Conservation (phyloP, 2,329 filamentous ascomycete species). For the Thielaviopsis musarum region DNA sequence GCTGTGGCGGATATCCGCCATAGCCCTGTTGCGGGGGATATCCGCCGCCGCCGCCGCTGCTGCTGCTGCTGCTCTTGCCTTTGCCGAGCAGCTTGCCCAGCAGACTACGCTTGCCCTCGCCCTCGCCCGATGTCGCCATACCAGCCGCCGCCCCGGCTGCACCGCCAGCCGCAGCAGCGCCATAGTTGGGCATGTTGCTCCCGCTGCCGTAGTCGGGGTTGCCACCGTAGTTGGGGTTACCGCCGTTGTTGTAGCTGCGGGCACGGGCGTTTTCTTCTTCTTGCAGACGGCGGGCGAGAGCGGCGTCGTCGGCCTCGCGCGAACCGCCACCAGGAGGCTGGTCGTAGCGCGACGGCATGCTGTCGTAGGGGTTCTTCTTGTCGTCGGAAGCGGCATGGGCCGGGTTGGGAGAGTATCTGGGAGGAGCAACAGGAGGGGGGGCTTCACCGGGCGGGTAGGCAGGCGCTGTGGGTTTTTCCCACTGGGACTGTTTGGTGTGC, state of each 20-base stretch:
- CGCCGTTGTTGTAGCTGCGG: constrained; percentile 29
- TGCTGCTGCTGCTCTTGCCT: constrained; percentile 22
- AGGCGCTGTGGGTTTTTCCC: constrained; percentile 64
- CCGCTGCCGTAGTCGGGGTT: constrained; percentile 1
- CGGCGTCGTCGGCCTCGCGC: constrained; percentile 57
- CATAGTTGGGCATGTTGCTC: constrained; percentile 1
- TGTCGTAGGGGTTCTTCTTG: constrained; percentile 57
- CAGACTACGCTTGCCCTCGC: constrained; percentile 27
- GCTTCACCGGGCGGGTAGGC: constrained; percentile 33
- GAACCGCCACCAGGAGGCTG: constrained; percentile 18
- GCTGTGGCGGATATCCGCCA: constrained; percentile 17
- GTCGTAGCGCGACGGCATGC: constrained; percentile 17
- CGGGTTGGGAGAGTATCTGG: constrained; percentile 40
- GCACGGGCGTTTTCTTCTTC: constrained; percentile 56
- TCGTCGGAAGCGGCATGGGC: constrained; percentile 28
- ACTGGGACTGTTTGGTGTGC: constrained; percentile 76
- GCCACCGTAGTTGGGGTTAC: background rate
- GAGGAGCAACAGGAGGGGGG: constrained; percentile 42
- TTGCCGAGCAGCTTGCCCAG: constrained; percentile 37
- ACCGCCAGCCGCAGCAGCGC: background rate
- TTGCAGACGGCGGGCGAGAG: constrained; percentile 60
- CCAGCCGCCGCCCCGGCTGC: constrained; percentile 7
- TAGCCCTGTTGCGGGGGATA: constrained; percentile 15
- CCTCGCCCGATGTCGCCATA: constrained; percentile 14
- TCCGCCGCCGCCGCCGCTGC: constrained; percentile 16